phyloP scores from a whole-genome alignment of 371 early-diverging fungal species.

The Gilbertella persicaria region DNA sequence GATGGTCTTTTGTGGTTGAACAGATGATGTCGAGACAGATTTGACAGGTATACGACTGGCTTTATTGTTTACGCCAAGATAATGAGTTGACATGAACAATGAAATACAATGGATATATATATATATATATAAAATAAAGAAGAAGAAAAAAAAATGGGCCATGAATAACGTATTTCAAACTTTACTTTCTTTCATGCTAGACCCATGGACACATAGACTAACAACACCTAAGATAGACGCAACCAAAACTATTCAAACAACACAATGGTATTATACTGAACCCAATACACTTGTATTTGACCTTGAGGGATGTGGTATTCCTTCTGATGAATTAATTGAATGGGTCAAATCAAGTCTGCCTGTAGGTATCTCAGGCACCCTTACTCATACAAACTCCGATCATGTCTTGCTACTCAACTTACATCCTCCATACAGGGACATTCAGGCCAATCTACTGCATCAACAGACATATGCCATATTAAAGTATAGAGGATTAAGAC shows the following conservation, averaged over 20 bases:
- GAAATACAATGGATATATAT: no score
- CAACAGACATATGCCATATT: no score
- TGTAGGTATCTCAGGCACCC: no score
- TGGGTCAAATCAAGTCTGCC: not conserved
- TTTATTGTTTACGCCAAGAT: not conserved
- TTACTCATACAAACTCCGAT: no score
- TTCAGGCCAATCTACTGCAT: no score
- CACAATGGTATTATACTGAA: not conserved
- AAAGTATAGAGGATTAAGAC: no score
- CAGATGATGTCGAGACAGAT: conserved; percentile 7
- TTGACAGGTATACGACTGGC: conserved; percentile 6
- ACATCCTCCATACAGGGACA: no score
- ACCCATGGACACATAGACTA: not conserved
- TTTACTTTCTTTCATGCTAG: no score
- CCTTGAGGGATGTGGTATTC: not conserved
- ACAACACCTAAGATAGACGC: not conserved
- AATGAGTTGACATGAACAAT: conserved; percentile 2
- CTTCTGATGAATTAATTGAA: not conserved
- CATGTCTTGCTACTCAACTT: no score
- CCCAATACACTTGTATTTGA: not conserved
- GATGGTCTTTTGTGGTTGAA: not conserved
- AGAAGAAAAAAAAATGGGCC: no score
- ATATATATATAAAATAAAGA: not conserved
- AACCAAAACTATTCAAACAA: not conserved
- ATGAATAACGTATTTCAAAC: no score